Evolutionary conservation across 495 filamentous ascomycete genomes (phyloP).

Genomic region (Penicillium salamii): DNA sequence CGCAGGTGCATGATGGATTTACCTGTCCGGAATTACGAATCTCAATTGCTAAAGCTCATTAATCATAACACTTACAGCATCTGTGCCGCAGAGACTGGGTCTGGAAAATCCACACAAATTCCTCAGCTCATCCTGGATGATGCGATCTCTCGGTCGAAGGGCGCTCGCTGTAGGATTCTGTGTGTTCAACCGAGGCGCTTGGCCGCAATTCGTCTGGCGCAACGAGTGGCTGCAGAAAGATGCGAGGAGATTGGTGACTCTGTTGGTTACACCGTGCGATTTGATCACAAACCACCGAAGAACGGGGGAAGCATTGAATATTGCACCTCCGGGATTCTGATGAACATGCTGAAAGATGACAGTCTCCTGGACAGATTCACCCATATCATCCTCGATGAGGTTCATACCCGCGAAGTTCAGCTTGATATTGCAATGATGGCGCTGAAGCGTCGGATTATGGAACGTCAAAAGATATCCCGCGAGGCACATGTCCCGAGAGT

Average conservation of each 20-base stretch:
- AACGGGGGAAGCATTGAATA: constrained; percentile 48
- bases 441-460: constrained; percentile 44
- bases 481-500: constrained; percentile 46
- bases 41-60: constrained; percentile 43
- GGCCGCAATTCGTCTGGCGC: constrained; percentile 53
- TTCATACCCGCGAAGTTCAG: constrained; percentile 55
- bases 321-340: constrained; percentile 56
- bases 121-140: constrained; percentile 59
- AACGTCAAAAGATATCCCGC: constrained; percentile 19
- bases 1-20: neutral
- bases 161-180: constrained; percentile 28
- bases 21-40: neutral
- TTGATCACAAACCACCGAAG: constrained; percentile 31
- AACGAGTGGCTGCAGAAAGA: constrained; percentile 54
- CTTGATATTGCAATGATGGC: constrained; percentile 57
- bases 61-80: constrained; percentile 49
- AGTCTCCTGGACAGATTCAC: constrained; percentile 42
- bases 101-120: constrained; percentile 61
- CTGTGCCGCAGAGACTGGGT: constrained; percentile 55
- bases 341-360: constrained; percentile 46
- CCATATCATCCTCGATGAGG: constrained; percentile 60
- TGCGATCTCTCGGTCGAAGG: constrained; percentile 29
- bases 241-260: constrained; percentile 44
- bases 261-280: constrained; percentile 55
- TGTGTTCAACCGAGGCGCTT: constrained; percentile 60